These are phyloP conservation scores for Tulasnella sp. DNA, from an alignment of 768 basidiomycete genomes.

Conservation along the genomic window DNA sequence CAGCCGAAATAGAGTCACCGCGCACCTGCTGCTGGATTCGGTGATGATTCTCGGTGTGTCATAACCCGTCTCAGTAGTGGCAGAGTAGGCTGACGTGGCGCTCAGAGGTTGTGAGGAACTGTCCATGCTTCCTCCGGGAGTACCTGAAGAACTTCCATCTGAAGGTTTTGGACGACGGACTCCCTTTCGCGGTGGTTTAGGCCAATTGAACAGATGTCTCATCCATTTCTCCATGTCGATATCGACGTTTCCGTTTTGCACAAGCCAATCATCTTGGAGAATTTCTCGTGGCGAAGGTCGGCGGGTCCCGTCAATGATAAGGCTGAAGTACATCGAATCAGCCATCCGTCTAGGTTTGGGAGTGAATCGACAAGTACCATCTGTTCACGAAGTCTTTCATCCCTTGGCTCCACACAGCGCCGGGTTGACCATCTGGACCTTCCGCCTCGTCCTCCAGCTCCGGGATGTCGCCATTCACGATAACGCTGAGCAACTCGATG, in stretches of 20 bases:
- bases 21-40: constrained; percentile 14
- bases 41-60: neutral
- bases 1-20: neutral
- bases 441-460: constrained; percentile 74
- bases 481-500: constrained; percentile 83
- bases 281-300: constrained; percentile 85
- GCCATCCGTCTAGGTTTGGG: constrained; percentile 34
- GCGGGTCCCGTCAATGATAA: constrained; percentile 66
- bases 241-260: constrained; percentile 73
- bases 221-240: constrained; percentile 91
- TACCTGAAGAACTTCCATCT: neutral
- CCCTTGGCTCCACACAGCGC: constrained; percentile 66
- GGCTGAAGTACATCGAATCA: constrained; percentile 47
- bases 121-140: constrained; percentile 2
- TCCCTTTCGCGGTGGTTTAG: constrained; percentile 13
- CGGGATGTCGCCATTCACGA: constrained; percentile 47
- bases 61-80: constrained; percentile 3
- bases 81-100: neutral
- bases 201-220: constrained; percentile 74
- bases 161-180: constrained; percentile 23
- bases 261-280: constrained; percentile 83
- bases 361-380: constrained; percentile 55
- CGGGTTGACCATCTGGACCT: constrained; percentile 43
- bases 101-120: neutral
- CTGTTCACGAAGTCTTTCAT: constrained; percentile 92